Conservation (phyloP, 176 grass and related monocot species). For the Stipa capillata region DNA sequence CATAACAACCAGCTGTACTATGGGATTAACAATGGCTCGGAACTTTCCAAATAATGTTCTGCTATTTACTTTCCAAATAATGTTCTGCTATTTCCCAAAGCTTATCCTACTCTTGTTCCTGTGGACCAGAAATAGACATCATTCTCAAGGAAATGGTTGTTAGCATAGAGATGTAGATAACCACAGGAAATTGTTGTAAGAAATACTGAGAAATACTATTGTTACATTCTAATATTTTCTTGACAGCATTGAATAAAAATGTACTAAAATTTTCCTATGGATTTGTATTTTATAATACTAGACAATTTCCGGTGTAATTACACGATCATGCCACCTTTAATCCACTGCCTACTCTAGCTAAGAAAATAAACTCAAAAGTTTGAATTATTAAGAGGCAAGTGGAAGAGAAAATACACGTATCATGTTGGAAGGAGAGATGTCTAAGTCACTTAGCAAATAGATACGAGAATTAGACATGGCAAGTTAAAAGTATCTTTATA, state of each 20-base stretch:
- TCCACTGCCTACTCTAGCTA: no score
- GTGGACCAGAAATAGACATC: neutral
- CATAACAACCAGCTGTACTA: neutral
- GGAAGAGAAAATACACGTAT: no score
- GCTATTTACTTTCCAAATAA: neutral
- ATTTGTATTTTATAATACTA: no score
- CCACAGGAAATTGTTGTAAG: conserved; percentile 9
- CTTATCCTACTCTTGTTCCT: conserved; percentile 5
- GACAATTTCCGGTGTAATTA: no score
- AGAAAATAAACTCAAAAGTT: no score
- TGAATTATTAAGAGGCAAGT: no score
- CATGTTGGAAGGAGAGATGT: no score
- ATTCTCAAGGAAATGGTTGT: neutral
- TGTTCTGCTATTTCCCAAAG: neutral
- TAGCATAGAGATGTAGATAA: neutral
- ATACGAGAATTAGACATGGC: no score
- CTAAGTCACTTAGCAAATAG: no score
- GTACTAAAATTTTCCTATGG: no score
- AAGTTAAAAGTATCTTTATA: no score
- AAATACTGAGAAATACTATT: neutral
- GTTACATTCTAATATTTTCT: neutral
- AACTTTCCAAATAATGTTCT: neutral
- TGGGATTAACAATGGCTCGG: neutral
- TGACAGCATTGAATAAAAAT: neutral
- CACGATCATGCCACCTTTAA: no score